Evolutionary conservation across 768 basidiomycete species (phyloP).

Genomic region (Favolaschia claudopus): DNA sequence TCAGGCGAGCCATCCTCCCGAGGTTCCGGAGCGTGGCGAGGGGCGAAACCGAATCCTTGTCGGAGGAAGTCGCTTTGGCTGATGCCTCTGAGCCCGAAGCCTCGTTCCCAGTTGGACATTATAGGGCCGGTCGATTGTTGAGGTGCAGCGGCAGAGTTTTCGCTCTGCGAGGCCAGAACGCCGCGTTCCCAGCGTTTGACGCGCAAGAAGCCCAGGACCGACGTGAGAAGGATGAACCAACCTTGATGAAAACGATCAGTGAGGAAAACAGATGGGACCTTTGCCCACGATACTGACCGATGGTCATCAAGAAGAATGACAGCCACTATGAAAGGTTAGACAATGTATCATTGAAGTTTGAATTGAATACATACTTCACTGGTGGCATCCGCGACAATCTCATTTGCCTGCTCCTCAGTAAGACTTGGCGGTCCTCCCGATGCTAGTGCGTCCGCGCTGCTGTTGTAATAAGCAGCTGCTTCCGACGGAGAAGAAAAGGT

Average conservation of each 20-base stretch:
- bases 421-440: slow-evolving; percentile 20
- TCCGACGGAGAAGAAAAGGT: slow-evolving; percentile 54
- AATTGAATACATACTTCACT: slow-evolving; percentile 55
- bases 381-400: slow-evolving; percentile 67
- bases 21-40: slow-evolving; percentile 32
- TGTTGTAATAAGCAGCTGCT: slow-evolving; percentile 52
- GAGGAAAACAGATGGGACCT: neutral
- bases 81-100: slow-evolving; percentile 48
- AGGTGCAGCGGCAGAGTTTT: slow-evolving; percentile 33
- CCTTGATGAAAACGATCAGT: slow-evolving; percentile 46
- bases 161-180: slow-evolving; percentile 66
- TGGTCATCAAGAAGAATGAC: slow-evolving; percentile 93
- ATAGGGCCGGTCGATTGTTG: slow-evolving; percentile 33
- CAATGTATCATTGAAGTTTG: neutral
- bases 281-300: slow-evolving; percentile 55
- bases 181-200: slow-evolving; percentile 89
- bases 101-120: slow-evolving; percentile 46
- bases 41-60: slow-evolving; percentile 52
- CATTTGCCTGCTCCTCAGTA: slow-evolving; percentile 47
- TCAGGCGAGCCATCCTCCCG: slow-evolving; percentile 36
- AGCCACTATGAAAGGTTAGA: slow-evolving; percentile 61
- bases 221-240: slow-evolving; percentile 90
- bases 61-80: slow-evolving; percentile 51
- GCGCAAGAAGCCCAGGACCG: slow-evolving; percentile 89
- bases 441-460: slow-evolving; percentile 22